Base-by-base conservation (phyloP, 345 rosid species). In the Salix suchowensis region DNA sequence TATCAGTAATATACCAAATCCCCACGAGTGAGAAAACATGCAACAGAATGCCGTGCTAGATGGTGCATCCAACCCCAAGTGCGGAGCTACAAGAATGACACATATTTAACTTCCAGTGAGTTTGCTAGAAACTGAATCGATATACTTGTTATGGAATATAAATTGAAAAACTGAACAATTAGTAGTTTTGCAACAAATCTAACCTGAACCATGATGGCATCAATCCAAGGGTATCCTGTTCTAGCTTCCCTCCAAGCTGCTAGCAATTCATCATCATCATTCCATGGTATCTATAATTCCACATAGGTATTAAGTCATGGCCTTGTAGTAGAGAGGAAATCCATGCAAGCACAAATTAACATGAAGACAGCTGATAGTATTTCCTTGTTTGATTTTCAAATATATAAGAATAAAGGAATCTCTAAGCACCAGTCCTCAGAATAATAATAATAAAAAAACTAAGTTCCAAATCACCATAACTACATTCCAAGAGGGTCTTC, bases 31-130 rank as follows among this genome's bases (percentile, higher is more conserved):
- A 92, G 87, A 78, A 95, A 95, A 87, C 97, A 95, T 54, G 97
- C 98, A 76, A 95, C 97, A 72, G 86, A 89, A 70, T 95, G 97
- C 48, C 97, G 91, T 7, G 97, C 93, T 46, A 95, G 90, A 86
- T 92, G 98, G 85, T 95, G 98, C 89, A 95, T 91, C 97, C 98
- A 95, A 76, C 98, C 98, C 98, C 98, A 95, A 84, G 91, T 81
- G 79, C 44, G 86, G 67, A 95, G 97, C 98, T 92, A 79, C 84
- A 87, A 65, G 36, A 78, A 40, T 60, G 71, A 42, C 18, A 71
- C 50, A 70, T 26, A 34, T 23, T 71, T 18, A 42, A 77, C 67
- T 71, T 60, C 39, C 34, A 65, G 72, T n/a, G 44, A 32, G 26
- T 42, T 67, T 30, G 26, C 30, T 28, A 24, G 7, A n/a, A 24